Percentiles rank a stretch among this genome's conserved stretches.
phyloP scores from a whole-genome alignment of 768 basidiomycete genomes.

The Trametes elegans region DNA sequence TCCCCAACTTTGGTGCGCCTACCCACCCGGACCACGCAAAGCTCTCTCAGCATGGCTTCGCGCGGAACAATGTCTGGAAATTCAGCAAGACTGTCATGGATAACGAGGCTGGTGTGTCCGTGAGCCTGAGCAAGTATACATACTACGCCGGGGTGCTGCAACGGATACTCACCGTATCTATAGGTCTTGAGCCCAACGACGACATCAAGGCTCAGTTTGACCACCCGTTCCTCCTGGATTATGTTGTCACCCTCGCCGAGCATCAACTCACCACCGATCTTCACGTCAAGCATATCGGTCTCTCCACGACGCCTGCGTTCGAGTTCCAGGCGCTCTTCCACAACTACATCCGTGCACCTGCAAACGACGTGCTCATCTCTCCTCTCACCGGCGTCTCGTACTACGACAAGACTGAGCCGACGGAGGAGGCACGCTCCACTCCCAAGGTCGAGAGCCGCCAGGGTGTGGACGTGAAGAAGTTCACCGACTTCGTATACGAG shows the following conservation, averaged over 20 bases:
- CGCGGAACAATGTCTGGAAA: slow-evolving; percentile 73
- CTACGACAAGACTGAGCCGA: slow-evolving; percentile 77
- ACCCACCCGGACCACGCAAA: slow-evolving; percentile 66
- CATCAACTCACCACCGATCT: slow-evolving; percentile 77
- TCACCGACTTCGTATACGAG: slow-evolving; percentile 79
- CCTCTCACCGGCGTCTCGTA: slow-evolving; percentile 66
- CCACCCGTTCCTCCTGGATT: slow-evolving; percentile 68
- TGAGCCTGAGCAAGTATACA: slow-evolving; percentile 63
- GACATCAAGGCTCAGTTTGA: slow-evolving; percentile 58
- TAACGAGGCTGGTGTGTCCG: slow-evolving; percentile 68
- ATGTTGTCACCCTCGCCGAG: slow-evolving; percentile 76
- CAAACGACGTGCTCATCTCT: slow-evolving; percentile 55
- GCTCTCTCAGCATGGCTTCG: slow-evolving; percentile 90
- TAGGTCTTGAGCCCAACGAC: slow-evolving; percentile 64
- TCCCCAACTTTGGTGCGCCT: slow-evolving; percentile 89
- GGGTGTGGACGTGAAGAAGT: slow-evolving; percentile 61
- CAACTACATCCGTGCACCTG: slow-evolving; percentile 76
- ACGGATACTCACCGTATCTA: not conserved
- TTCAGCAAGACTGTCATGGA: slow-evolving; percentile 65
- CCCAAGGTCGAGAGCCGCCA: slow-evolving; percentile 58
- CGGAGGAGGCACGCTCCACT: slow-evolving; percentile 45
- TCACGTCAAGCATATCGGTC: slow-evolving; percentile 72
- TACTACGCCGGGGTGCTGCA: no score
- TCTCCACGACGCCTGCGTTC: slow-evolving; percentile 45
- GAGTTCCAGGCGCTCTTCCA: slow-evolving; percentile 94